Percentiles rank a stretch among this genome's conserved stretches.
phyloP scores from a whole-genome alignment of 805 yeast genomes.

The Cyberlindnera saturnus region DNA sequence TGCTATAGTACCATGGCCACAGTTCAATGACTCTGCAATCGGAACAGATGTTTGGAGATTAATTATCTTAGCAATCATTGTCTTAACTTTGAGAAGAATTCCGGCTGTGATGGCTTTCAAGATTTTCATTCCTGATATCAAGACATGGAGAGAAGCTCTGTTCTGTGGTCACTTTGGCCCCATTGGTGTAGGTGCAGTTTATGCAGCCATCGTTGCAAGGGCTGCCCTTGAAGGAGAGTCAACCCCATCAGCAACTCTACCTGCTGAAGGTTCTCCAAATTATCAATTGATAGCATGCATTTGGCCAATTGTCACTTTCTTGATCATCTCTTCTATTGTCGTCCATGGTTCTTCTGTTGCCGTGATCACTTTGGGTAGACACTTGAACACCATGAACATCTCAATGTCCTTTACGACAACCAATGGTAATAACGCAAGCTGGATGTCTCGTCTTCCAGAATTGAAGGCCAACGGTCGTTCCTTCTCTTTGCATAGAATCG shows the following conservation, averaged over 20 bases:
- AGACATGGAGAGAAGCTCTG: constrained; percentile 89
- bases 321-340: constrained; percentile 73
- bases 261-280: constrained; percentile 23
- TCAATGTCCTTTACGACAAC: constrained; percentile 73
- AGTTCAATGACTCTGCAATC: constrained; percentile 53
- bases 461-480: constrained; percentile 56
- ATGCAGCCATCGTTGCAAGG: constrained; percentile 71
- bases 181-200: constrained; percentile 87
- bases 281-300: constrained; percentile 34
- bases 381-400: constrained; percentile 79
- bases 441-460: constrained; percentile 84
- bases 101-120: constrained; percentile 75
- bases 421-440: constrained; percentile 52
- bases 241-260: constrained; percentile 50
- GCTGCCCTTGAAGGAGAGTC: constrained; percentile 56
- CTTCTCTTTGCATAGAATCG: constrained; percentile 77
- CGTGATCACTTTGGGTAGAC: constrained; percentile 55
- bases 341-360: constrained; percentile 93
- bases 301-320: constrained; percentile 82
- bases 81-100: constrained; percentile 69
- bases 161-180: constrained; percentile 97
- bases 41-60: constrained; percentile 79
- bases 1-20: constrained; percentile 83
- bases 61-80: constrained; percentile 64
- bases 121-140: constrained; percentile 79